These are phyloP conservation scores for Trichoderma oligosporum DNA, from an alignment of 2,329 filamentous ascomycete genomes.

Conservation along the genomic window DNA sequence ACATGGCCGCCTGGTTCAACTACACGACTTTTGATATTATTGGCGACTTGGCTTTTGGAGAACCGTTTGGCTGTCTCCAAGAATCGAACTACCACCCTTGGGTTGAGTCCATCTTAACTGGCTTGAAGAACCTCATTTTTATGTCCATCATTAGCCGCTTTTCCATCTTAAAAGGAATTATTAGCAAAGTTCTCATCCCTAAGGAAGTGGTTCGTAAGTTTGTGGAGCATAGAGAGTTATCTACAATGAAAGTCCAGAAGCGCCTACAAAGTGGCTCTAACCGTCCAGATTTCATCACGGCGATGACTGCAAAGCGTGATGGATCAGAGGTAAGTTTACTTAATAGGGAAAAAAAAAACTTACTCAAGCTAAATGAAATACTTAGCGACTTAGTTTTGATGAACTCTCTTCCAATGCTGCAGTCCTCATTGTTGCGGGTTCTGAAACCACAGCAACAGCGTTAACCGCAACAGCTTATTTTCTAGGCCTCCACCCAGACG, in stretches of 20 bases:
- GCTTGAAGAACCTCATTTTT: slow-evolving; percentile 9
- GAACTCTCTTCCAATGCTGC: slow-evolving; percentile 21
- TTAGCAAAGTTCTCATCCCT: neutral
- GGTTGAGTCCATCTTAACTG: slow-evolving; percentile 26
- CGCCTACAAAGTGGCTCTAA: slow-evolving; percentile 3
- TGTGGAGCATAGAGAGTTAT: slow-evolving; percentile 8
- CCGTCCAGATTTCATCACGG: slow-evolving; percentile 16
- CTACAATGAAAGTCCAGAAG: slow-evolving; percentile 8
- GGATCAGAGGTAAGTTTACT: neutral
- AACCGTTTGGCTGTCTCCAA: slow-evolving; percentile 29
- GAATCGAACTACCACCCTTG: slow-evolving; percentile 27
- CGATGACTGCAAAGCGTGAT: slow-evolving; percentile 11
- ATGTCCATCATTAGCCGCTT: neutral
- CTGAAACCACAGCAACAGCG: slow-evolving; percentile 33
- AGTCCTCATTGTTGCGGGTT: slow-evolving; percentile 29
- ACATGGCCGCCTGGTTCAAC: slow-evolving; percentile 31
- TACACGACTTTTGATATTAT: slow-evolving; percentile 33
- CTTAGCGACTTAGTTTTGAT: slow-evolving; percentile 15
- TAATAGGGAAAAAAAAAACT: rapidly evolving
- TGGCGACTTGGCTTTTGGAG: slow-evolving; percentile 31
- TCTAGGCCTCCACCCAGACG: slow-evolving; percentile 30
- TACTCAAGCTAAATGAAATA: neutral
- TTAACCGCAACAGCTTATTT: slow-evolving; percentile 29
- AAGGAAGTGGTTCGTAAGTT: neutral
- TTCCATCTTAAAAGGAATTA: neutral